Conservation (phyloP, 345 rosid species). For the Citrus medica region DNA sequence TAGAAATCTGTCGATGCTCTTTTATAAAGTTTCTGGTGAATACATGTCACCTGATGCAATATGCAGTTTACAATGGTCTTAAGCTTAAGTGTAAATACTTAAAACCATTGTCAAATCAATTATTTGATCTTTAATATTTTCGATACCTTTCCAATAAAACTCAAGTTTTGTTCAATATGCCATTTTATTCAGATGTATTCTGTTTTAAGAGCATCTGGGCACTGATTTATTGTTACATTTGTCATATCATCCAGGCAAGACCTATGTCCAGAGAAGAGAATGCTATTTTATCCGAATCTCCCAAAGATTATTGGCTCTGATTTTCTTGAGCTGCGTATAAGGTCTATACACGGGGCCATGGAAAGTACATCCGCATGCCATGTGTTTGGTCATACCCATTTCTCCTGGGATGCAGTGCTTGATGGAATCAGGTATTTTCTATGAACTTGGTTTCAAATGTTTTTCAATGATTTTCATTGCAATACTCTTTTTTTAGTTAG, state of each 20-base stretch:
- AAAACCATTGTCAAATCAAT: background rate
- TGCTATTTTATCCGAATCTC: constrained; percentile 63
- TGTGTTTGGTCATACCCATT: constrained; percentile 76
- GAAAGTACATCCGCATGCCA: constrained; percentile 44
- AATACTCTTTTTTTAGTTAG: background rate
- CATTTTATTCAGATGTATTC: background rate
- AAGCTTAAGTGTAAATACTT: background rate
- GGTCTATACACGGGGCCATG: constrained; percentile 41
- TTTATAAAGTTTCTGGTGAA: background rate
- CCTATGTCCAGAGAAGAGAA: constrained; percentile 73
- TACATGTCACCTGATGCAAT: background rate
- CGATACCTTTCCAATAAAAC: background rate
- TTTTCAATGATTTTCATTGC: background rate
- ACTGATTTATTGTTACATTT: background rate
- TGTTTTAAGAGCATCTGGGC: background rate
- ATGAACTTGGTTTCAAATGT: background rate
- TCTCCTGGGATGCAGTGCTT: constrained; percentile 62
- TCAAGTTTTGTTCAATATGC: background rate
- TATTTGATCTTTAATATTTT: background rate
- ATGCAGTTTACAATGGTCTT: background rate
- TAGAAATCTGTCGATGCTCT: background rate
- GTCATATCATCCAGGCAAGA: constrained; percentile 44
- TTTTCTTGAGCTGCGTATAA: constrained; percentile 51
- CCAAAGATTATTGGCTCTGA: constrained; percentile 73
- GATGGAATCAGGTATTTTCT: constrained; percentile 57